Percentiles rank a stretch among this genome's conserved stretches.
These are phyloP conservation scores for Cyberlindnera subsufficiens DNA, from an alignment of 805 yeast genomes.

Conservation along the genomic window DNA sequence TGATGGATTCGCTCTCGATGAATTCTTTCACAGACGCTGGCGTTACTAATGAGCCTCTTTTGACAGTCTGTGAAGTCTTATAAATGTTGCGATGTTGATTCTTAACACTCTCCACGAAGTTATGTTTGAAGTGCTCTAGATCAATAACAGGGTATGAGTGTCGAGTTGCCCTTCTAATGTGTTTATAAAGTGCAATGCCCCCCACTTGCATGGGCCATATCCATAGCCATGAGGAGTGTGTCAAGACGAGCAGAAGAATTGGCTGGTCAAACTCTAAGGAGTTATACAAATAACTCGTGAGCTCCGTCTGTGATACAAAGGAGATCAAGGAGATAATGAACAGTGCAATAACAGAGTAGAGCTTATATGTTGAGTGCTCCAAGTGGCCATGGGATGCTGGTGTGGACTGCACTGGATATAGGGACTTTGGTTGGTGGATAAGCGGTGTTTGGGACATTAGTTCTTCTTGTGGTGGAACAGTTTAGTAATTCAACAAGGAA, in stretches of 20 bases:
- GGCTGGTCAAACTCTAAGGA: conserved; percentile 60
- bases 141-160: conserved; percentile 10
- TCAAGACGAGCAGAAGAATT: conserved; percentile 52
- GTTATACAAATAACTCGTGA: conserved; percentile 63
- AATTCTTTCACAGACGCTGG: conserved; percentile 12
- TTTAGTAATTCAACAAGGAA: too few relatives aligned
- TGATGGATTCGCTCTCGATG: conserved; percentile 10
- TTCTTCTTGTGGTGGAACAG: too few relatives aligned
- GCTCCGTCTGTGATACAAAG: conserved; percentile 77
- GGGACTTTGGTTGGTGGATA: background rate
- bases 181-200: conserved; percentile 41
- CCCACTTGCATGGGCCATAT: conserved; percentile 67
- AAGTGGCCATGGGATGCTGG: conserved; percentile 4
- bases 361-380: conserved; percentile 12
- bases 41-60: conserved; percentile 9
- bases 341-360: conserved; percentile 23
- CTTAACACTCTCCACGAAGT: conserved; percentile 31
- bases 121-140: conserved; percentile 9
- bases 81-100: conserved; percentile 38
- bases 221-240: conserved; percentile 75
- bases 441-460: background rate
- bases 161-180: conserved; percentile 25
- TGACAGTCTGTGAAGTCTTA: conserved; percentile 25
- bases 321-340: conserved; percentile 45
- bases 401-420: background rate